phyloP scores from a whole-genome alignment of 192 early-diverging fungal species.

The Fimicolochytrium jonesii region DNA sequence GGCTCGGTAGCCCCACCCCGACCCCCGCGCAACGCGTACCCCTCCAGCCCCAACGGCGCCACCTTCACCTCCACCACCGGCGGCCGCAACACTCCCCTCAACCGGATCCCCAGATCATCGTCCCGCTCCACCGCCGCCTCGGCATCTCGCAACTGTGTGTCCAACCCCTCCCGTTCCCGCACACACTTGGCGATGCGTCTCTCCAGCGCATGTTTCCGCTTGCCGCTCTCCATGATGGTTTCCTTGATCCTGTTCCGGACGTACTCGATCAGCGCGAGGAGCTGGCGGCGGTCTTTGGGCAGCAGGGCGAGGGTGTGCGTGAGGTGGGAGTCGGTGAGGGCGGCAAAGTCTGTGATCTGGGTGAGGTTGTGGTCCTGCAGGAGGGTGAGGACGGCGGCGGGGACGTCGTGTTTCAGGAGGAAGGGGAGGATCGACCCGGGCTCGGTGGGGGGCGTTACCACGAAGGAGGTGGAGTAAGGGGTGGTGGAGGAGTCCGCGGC shows the following conservation, averaged over 20 bases:
- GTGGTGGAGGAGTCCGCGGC: neutral
- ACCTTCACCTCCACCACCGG: conserved; percentile 37
- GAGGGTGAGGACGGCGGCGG: conserved; percentile 30
- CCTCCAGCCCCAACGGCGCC: conserved; percentile 30
- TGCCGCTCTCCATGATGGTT: conserved; percentile 44
- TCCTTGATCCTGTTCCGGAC: conserved; percentile 50
- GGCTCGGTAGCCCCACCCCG: too few relatives aligned
- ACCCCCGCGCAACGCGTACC: too few relatives aligned
- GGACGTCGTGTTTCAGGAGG: conserved; percentile 46
- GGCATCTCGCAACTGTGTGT: conserved; percentile 19
- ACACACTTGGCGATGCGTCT: conserved; percentile 43
- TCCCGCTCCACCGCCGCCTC: conserved; percentile 26
- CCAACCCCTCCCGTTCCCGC: conserved; percentile 32
- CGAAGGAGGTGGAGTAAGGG: neutral
- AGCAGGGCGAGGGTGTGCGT: conserved; percentile 24
- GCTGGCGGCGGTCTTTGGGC: conserved; percentile 41
- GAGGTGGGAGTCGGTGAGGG: conserved; percentile 38
- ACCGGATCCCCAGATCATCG: conserved; percentile 46
- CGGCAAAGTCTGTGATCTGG: too few relatives aligned
- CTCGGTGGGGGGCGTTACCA: too few relatives aligned
- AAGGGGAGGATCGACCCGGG: conserved; percentile 24
- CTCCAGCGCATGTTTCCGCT: conserved; percentile 49
- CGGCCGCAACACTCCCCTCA: conserved; percentile 39
- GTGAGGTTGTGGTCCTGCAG: too few relatives aligned
- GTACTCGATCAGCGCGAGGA: conserved; percentile 49